A percentile compares a stretch with the other conserved stretches of the same genome.
These are phyloP conservation scores for Fusarium illudens DNA, from an alignment of 2,329 filamentous ascomycete species.

Conservation along the genomic window DNA sequence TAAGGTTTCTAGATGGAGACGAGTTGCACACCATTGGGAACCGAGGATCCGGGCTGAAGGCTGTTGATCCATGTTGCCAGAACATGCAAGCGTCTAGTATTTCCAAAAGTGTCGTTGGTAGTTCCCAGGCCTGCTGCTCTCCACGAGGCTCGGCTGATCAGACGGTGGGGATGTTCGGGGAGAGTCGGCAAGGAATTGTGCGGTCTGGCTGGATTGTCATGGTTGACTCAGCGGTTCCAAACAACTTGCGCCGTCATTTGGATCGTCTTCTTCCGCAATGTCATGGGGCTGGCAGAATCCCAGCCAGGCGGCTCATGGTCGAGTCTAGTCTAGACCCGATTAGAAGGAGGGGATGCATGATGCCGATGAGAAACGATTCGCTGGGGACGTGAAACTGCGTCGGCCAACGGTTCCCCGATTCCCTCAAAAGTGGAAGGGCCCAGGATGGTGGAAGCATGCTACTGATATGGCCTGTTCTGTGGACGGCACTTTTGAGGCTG, in stretches of 20 bases:
- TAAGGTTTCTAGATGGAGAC: neutral
- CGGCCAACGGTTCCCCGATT: neutral
- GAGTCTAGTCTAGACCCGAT: neutral
- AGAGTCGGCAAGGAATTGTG: neutral
- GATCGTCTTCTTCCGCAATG: neutral
- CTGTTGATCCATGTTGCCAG: neutral
- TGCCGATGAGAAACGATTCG: neutral
- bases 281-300: constrained; percentile 1
- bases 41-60: neutral
- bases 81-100: neutral
- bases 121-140: neutral
- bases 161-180: neutral
- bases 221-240: neutral
- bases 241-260: neutral
- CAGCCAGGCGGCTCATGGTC: neutral
- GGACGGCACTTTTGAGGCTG: neutral
- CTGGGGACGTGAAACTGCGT: neutral
- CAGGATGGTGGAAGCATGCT: neutral
- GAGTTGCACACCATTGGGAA: neutral
- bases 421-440: neutral
- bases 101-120: neutral
- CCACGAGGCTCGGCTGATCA: neutral
- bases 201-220: neutral
- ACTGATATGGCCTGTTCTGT: neutral
- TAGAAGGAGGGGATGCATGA: neutral